phyloP scores from a whole-genome alignment of 1,139 yeast genomes.

The Geotrichum reessii region DNA sequence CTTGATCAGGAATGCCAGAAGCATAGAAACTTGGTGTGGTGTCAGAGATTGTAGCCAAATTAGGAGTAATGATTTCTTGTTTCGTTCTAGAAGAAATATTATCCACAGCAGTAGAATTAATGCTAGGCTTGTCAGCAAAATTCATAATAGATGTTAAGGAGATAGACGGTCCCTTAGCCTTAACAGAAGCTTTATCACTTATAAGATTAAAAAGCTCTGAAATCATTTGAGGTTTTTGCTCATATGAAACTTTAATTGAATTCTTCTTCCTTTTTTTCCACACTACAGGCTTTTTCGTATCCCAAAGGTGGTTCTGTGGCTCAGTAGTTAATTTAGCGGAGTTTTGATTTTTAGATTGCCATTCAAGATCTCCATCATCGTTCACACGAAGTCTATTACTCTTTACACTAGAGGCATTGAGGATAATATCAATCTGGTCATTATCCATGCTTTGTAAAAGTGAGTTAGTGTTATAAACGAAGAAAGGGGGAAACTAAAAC shows the following conservation, averaged over 20 bases:
- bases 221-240: not conserved
- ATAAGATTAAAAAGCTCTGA: not conserved
- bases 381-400: not conserved
- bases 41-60: not conserved
- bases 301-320: no score
- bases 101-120: not conserved
- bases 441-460: not conserved
- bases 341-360: not conserved
- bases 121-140: not conserved
- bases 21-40: not conserved
- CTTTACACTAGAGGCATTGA: not conserved
- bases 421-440: not conserved
- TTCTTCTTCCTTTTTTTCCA: not conserved
- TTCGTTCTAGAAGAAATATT: not conserved
- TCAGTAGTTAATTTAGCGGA: not conserved
- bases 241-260: not conserved
- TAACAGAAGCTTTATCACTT: not conserved
- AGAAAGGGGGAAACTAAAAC: not conserved
- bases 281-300: not conserved
- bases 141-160: not conserved
- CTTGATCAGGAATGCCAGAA: not conserved
- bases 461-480: not conserved
- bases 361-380: not conserved
- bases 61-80: not conserved
- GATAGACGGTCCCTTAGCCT: not conserved